Evolutionary conservation across 148 eudicot species (phyloP).

Genomic region (Hydrangea macrophylla): DNA sequence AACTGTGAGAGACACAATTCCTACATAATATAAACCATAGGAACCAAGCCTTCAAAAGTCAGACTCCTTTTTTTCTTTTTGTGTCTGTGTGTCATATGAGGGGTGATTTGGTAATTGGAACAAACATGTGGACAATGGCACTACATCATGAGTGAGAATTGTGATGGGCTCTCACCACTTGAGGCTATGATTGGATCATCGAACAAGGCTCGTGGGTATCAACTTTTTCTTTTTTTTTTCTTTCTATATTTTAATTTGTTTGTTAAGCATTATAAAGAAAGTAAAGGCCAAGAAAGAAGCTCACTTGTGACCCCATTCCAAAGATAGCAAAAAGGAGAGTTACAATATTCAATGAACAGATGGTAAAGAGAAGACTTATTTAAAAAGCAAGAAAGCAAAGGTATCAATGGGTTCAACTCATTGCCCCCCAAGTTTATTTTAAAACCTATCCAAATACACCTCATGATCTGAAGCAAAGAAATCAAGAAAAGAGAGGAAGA

Average conservation of each 20-base stretch:
- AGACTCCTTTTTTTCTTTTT: too few species aligned
- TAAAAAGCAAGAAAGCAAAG: constrained; percentile 24
- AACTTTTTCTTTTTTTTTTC: constrained; percentile 18
- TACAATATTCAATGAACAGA: constrained; percentile 19
- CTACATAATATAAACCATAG: too few species aligned
- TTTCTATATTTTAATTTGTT: constrained; percentile 10
- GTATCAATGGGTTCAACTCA: too few species aligned
- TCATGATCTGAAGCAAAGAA: constrained; percentile 18
- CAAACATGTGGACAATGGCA: constrained; percentile 26
- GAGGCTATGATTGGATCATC: constrained; percentile 44
- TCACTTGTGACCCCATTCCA: constrained; percentile 24
- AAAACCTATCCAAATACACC: constrained; percentile 28
- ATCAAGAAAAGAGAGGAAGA: too few species aligned
- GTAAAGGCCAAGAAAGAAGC: constrained; percentile 23
- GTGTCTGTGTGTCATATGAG: background rate
- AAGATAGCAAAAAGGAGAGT: constrained; percentile 30
- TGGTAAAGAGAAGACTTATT: constrained; percentile 17
- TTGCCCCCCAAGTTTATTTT: constrained; percentile 25
- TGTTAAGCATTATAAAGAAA: constrained; percentile 10
- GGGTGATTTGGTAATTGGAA: constrained; percentile 14
- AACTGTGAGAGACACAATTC: too few species aligned
- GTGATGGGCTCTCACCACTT: constrained; percentile 40
- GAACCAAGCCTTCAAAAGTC: too few species aligned
- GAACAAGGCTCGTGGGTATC: constrained; percentile 59
- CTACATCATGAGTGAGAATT: constrained; percentile 29